Conservation (phyloP, 1,284 basidiomycete genomes). For the Fistulina hepatica region DNA sequence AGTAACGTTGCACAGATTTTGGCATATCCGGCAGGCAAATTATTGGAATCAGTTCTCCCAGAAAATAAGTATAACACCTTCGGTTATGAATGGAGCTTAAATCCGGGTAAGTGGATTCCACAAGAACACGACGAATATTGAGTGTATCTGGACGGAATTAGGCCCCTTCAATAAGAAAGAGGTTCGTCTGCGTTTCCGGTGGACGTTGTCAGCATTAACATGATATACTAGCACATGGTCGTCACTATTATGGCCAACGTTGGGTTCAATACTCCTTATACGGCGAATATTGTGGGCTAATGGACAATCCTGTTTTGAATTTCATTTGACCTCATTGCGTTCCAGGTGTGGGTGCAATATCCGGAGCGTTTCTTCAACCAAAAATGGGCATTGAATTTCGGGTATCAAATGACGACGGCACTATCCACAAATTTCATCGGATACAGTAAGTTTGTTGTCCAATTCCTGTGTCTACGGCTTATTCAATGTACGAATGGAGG, state of each 20-base stretch:
- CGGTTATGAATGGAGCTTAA: slow-evolving; percentile 19
- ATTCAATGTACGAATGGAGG: slow-evolving; percentile 28
- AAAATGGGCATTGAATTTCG: slow-evolving; percentile 24
- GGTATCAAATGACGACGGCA: slow-evolving; percentile 30
- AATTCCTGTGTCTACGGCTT: slow-evolving; percentile 32
- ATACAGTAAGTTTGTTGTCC: slow-evolving; percentile 27
- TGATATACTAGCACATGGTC: too few species aligned
- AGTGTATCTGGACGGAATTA: background rate
- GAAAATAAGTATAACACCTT: slow-evolving; percentile 17
- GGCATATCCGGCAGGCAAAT: slow-evolving; percentile 21
- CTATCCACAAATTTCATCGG: slow-evolving; percentile 36
- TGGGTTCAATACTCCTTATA: slow-evolving; percentile 14
- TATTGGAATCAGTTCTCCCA: slow-evolving; percentile 18
- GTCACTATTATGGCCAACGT: slow-evolving; percentile 16
- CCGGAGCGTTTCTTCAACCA: slow-evolving; percentile 20
- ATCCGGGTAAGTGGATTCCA: slow-evolving; percentile 15
- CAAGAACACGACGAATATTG: background rate
- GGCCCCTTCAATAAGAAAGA: too few species aligned
- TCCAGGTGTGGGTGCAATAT: slow-evolving; percentile 18
- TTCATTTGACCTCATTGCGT: too few species aligned
- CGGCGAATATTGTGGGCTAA: slow-evolving; percentile 19
- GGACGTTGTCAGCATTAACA: too few species aligned
- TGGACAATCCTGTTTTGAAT: too few species aligned
- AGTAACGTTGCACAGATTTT: slow-evolving; percentile 17
- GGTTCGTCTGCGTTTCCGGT: too few species aligned